phyloP scores from a whole-genome alignment of 2,329 filamentous ascomycete species.

The Alternaria viburni region DNA sequence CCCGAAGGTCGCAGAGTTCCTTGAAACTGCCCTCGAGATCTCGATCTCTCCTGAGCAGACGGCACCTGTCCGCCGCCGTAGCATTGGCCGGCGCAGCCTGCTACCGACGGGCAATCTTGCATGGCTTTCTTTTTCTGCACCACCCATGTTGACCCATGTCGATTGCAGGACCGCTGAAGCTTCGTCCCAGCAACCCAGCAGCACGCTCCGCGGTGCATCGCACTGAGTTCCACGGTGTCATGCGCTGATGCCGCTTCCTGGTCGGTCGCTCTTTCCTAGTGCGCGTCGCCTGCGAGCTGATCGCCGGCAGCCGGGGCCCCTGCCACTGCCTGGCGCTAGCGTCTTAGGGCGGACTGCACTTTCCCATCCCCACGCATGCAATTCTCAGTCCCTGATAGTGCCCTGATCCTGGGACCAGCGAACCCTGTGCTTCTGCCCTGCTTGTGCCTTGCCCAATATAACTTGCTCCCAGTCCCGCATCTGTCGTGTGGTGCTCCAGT shows the following conservation, averaged over 20 bases:
- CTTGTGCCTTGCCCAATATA: constrained; percentile 26
- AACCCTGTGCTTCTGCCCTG: constrained; percentile 21
- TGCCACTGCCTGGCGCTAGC: constrained; percentile 15
- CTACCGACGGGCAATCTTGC: neutral
- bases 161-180: constrained; percentile 2
- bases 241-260: constrained; percentile 7
- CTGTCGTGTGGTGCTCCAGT: constrained; percentile 17
- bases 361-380: constrained; percentile 19
- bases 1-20: constrained; percentile 9
- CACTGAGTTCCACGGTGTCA: neutral
- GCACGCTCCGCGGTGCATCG: neutral
- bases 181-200: neutral
- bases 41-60: constrained; percentile 16
- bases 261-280: constrained; percentile 2
- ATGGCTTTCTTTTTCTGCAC: constrained; percentile 5
- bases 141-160: neutral
- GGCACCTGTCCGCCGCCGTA: constrained; percentile 15
- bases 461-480: constrained; percentile 23
- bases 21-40: constrained; percentile 12
- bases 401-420: constrained; percentile 21
- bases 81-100: constrained; percentile 12
- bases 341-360: constrained; percentile 14
- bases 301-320: constrained; percentile 26
- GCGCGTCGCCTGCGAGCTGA: constrained; percentile 12
- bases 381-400: constrained; percentile 21